Base-by-base conservation (phyloP, 2,329 filamentous ascomycete genomes). In the Pseudomassariella vexata region DNA sequence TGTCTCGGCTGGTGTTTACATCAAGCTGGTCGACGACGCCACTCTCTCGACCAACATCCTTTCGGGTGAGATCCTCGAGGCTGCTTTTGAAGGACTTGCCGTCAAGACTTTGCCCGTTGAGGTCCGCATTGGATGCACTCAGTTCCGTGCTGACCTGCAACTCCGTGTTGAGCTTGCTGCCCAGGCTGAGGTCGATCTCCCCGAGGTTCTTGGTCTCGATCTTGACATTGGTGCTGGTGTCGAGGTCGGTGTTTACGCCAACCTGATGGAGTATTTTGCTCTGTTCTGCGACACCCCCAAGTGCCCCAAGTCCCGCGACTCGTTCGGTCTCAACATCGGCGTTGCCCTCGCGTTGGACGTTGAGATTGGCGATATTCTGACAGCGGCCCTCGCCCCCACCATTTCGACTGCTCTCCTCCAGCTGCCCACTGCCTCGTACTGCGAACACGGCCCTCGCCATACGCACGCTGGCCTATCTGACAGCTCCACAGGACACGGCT, bases 211-310 rank as follows among this genome's bases (percentile, higher is more conserved):
- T 4, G 47, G 50, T 18, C 46, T 55, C 30, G 33, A 29, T 19
- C 45, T 53, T 14, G 46, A 48, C 17, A 40, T 60, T 37, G 57
- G 58, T 24, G 57, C 66, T 15, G 64, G 61, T 41, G 60, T 66
- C 20, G 61, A 63, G 42, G 39, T 66, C 10, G 59, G 57, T 25
- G 52, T 75, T 25, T 75, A 61, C 47, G 63, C 65, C 36, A 68
- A 76, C 52, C 48, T 78, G 6, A 60, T 72, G n/a, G 66, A 76
- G 44, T 71, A 76, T 49, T 60, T 64, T 35, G 57, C 59, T 38
- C 49, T 56, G 33, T 55, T 68, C 33, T 56, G 60, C 30, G 48
- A 44, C 21, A 56, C 54, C 5, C 48, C 52, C 8, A 31, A 42
- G 28, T 68, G 65, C 45, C 55, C 49, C 16, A 42, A 67, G n/a